Percentiles rank a stretch among this genome's conserved stretches.
Conservation (phyloP, 148 eudicot genomes). For the Drosera capensis region DNA sequence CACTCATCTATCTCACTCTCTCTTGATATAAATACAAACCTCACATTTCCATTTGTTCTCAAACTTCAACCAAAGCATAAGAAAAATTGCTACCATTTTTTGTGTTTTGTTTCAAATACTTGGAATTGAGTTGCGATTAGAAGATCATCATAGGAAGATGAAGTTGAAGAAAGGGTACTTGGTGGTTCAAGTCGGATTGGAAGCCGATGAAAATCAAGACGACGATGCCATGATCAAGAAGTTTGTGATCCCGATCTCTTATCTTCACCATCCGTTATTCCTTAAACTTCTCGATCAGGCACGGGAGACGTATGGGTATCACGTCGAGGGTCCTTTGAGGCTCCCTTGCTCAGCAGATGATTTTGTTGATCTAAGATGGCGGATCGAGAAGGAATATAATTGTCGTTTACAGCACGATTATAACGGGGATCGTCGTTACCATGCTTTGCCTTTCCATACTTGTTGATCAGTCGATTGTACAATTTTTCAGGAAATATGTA, state of each 20-base stretch:
- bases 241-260: slow-evolving; percentile 36
- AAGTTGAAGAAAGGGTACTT: slow-evolving; percentile 34
- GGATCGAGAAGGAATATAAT: slow-evolving; percentile 18
- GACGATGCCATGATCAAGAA: no score
- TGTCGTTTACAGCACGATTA: slow-evolving; percentile 8
- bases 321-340: slow-evolving; percentile 26
- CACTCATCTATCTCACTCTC: no score
- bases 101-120: no score
- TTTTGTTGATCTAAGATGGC: slow-evolving; percentile 31
- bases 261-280: slow-evolving; percentile 35
- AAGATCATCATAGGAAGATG: slow-evolving; percentile 18
- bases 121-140: neutral
- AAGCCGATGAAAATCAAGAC: slow-evolving; percentile 6
- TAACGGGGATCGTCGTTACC: slow-evolving; percentile 4
- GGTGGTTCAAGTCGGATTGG: slow-evolving; percentile 27
- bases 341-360: slow-evolving; percentile 44
- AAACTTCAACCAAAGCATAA: no score
- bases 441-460: slow-evolving; percentile 23
- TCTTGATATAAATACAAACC: no score
- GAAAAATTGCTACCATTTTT: no score
- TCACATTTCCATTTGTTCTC: no score
- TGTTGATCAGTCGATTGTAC: no score
- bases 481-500: no score
- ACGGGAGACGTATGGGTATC: slow-evolving; percentile 36
- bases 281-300: slow-evolving; percentile 25